Evolutionary conservation across 2,329 filamentous ascomycete species (phyloP), one percentile per base, ranked within the genome.

Genomic region (Aspergillus sp.): DNA sequence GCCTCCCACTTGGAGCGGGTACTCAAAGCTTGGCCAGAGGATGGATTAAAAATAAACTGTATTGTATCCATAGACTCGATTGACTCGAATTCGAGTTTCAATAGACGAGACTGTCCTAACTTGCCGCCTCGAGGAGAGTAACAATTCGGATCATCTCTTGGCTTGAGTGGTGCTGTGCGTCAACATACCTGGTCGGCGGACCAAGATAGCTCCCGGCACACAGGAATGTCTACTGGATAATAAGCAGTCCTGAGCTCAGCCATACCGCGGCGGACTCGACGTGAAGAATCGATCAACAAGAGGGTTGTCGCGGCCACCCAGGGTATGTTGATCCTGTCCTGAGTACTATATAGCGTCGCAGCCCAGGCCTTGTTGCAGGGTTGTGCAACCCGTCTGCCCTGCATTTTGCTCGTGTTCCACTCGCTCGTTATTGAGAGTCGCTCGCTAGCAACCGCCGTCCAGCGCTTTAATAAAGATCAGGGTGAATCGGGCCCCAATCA

Each of bases 401-500:
- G 17, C 17, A 33, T 55, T 34, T 41, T 50, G 12, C 19, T 50
- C 46, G 50, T 27, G 4, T 51, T 51, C 54, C 17, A 44, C 39
- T 56, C 54, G 44, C 30, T 56, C 47, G 6, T 51, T 50, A 3
- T 11, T 15, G 41, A 24, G n/a, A 42, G 7, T 20, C 22, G 19
- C 17, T 41, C 19, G 8, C 49, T 17, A 12, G 34, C 13, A 13
- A 33, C 39, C 47, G 40, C 40, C 24, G n/a, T 34, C n/a, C 19
- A 15, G 30, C 30, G 19, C 37, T 42, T 52, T 54, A 54, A 48
- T 46, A 46, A 40, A 47, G 15, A 40, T 27, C 37, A 47, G 51
- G 51, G 40, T 54, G 42, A 30, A 54, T 48, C 34, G 8, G 51
- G 42, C 33, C 44, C 56, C 56, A 54, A 58, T 54, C 51, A 42